Evolutionary conservation across 257 asterid species (phyloP), one percentile per base, ranked within the genome.

Genomic region (Fraxinus excelsior): DNA sequence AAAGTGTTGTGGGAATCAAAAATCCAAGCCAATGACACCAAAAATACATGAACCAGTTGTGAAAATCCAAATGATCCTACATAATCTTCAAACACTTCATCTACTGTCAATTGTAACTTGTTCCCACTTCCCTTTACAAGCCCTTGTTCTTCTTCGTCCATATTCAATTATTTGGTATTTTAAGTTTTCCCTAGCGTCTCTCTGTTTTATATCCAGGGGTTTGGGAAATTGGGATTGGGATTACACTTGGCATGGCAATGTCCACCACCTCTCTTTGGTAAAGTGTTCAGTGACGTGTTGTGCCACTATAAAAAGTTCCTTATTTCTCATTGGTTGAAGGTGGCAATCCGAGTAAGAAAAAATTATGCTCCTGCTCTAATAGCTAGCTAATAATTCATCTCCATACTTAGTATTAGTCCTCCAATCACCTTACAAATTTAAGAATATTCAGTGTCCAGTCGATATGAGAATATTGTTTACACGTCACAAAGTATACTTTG

Each of bases 51-150:
- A 77, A 85, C 38, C 6, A 87, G 78, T 83, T 89, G 91, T 51
- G 94, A 87, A 76, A 86, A 85, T 70, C 91, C 94, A 75, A 89
- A 87, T 26, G 94, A 80, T 69, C 94, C 94, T 70, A 87, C 88
- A 66, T 85, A 81, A 2, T 84, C 87, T 79, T 89, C 94, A 70
- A 89, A 77, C 49, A 89, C 94, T 73, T 87, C 86, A 79, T 89
- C 94, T 67, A 89, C 85, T 14, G 91, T 87, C 9, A 89, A 75
- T 60, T 82, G 86, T 76, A 87, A 74, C 74, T 85, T 86, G 62
- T 79, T 64, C 26, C 74, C 81, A 9, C 21, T 71, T 71, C 34
- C 74, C 19, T 78, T 76, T 40, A 84, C 85, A 72, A 84, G 79
- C 65, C 65, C 80, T 35, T 65, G 82, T 67, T 70, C 58, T 38